Evolutionary conservation across 345 rosid genomes (phyloP).

Genomic region (Microthlaspi erraticum): DNA sequence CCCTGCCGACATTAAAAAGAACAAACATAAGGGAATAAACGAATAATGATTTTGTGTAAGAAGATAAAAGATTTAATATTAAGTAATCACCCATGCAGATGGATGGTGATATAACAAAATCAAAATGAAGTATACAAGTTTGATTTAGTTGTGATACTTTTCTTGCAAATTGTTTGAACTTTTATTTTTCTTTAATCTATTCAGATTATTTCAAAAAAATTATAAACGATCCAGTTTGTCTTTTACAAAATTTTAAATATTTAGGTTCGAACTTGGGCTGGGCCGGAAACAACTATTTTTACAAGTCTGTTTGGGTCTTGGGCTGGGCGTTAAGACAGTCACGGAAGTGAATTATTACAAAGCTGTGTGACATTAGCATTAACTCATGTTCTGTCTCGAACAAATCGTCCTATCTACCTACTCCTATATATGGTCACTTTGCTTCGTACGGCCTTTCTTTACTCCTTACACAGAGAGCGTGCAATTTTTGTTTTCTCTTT

Average conservation of each 20-base stretch:
- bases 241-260: neutral
- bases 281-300: neutral
- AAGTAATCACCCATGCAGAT: neutral
- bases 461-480: conserved; percentile 27
- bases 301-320: neutral
- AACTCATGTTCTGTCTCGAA: neutral
- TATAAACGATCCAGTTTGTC: neutral
- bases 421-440: conserved; percentile 31
- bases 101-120: neutral
- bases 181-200: neutral
- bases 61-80: neutral
- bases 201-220: neutral
- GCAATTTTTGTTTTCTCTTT: conserved; percentile 24
- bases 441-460: conserved; percentile 31
- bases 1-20: conserved; percentile 13
- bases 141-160: too few relatives aligned
- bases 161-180: too few relatives aligned
- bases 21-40: conserved; percentile 9
- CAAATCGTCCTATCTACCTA: conserved; percentile 32
- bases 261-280: conserved; percentile 5
- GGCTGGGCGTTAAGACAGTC: conserved; percentile 20
- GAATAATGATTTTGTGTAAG: neutral
- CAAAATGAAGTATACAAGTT: too few relatives aligned
- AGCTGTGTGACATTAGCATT: conserved; percentile 6
- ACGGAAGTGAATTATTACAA: neutral